phyloP scores from a whole-genome alignment of 306 rosid species.

The Myrica gale region DNA sequence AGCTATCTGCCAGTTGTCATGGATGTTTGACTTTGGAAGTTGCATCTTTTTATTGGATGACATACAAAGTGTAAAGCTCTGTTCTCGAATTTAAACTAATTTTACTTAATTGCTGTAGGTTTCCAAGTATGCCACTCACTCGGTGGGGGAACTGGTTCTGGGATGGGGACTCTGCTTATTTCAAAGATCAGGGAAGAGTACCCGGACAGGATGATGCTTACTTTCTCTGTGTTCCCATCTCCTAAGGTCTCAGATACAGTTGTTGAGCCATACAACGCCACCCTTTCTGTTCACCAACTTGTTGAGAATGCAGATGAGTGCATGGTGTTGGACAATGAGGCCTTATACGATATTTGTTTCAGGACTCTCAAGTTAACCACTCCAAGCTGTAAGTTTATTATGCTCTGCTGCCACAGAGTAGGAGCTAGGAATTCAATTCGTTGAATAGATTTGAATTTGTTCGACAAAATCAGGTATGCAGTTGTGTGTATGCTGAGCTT shows the following conservation, averaged over 20 bases:
- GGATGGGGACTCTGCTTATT: constrained; percentile 14
- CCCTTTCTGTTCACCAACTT: constrained; percentile 15
- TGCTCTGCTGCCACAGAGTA: neutral
- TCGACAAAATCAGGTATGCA: neutral
- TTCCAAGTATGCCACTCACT: constrained; percentile 15
- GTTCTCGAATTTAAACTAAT: too few relatives aligned
- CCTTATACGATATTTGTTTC: constrained; percentile 15
- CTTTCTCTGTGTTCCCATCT: constrained; percentile 16
- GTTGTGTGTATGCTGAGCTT: neutral
- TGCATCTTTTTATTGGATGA: too few relatives aligned
- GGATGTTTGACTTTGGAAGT: neutral
- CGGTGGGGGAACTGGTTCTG: constrained; percentile 13
- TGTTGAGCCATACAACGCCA: constrained; percentile 14
- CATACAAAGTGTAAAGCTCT: too few relatives aligned
- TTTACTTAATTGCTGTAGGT: neutral
- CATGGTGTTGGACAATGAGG: constrained; percentile 18
- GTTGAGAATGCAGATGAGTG: constrained; percentile 16
- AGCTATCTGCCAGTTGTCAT: neutral
- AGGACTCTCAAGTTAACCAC: constrained; percentile 15
- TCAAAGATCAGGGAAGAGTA: constrained; percentile 15
- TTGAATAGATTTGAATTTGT: neutral
- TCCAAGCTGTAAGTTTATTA: constrained; percentile 11
- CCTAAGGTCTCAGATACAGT: constrained; percentile 14
- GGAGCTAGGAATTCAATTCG: neutral
- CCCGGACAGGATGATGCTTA: constrained; percentile 13